phyloP scores from a whole-genome alignment of 306 rosid genomes.

The Inga oerstediana region DNA sequence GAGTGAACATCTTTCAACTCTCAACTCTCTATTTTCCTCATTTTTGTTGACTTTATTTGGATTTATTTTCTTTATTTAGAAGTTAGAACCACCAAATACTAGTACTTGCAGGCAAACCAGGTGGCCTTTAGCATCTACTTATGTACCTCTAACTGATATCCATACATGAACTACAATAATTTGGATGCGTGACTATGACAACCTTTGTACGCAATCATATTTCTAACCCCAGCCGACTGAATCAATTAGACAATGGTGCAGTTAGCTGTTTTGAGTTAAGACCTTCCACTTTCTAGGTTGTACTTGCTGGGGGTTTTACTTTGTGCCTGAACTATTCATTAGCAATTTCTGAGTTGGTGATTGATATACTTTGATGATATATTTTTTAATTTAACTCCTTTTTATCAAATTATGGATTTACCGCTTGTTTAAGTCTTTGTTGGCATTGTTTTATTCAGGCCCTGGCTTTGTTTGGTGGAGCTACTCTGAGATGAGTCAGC shows the following conservation, averaged over 20 bases:
- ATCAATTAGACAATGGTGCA: neutral
- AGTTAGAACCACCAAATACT: neutral
- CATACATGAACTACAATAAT: neutral
- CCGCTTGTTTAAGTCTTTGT: slow-evolving; percentile 26
- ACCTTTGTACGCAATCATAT: neutral
- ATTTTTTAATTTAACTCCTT: neutral
- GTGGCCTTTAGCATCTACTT: neutral
- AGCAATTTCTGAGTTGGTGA: neutral
- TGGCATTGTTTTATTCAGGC: slow-evolving; percentile 38
- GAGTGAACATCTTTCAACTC: neutral
- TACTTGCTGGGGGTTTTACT: neutral
- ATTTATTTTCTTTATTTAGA: neutral
- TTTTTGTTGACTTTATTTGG: neutral
- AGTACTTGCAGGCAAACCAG: neutral
- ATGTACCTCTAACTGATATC: neutral
- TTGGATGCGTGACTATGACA: neutral
- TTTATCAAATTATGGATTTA: neutral
- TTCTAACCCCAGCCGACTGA: neutral
- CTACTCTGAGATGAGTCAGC: slow-evolving; percentile 73
- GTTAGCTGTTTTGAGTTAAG: neutral
- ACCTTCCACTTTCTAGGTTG: neutral
- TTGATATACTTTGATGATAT: neutral
- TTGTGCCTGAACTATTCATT: neutral
- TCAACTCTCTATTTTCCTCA: neutral
- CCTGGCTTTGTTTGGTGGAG: slow-evolving; percentile 27